Evolutionary conservation across 306 rosid genomes (phyloP).

Genomic region (Casuarina equisetifolia): DNA sequence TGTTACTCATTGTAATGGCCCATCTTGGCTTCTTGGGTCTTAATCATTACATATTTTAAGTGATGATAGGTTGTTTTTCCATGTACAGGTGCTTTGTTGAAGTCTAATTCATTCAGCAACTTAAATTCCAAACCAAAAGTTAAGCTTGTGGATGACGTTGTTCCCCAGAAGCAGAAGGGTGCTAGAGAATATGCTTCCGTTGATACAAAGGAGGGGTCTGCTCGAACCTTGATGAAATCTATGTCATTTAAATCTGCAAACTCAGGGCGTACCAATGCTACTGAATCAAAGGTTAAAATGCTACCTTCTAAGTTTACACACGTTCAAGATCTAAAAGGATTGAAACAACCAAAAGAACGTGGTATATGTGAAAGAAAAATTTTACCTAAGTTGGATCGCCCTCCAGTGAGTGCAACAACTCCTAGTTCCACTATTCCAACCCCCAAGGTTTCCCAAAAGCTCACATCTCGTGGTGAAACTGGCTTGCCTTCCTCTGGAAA

Average conservation of each 20-base stretch:
- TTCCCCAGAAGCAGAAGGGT: constrained; percentile 63
- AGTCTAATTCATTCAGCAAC: constrained; percentile 71
- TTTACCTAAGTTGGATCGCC: constrained; percentile 59
- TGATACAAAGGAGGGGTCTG: constrained; percentile 55
- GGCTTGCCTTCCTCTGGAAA: constrained; percentile 44
- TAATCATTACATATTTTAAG: constrained; percentile 10
- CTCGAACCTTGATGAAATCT: constrained; percentile 59
- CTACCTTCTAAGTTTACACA: constrained; percentile 44
- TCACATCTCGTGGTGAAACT: constrained; percentile 50
- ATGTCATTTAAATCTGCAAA: constrained; percentile 59
- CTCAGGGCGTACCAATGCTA: constrained; percentile 46
- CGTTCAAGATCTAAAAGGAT: constrained; percentile 57
- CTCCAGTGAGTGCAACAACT: constrained; percentile 44
- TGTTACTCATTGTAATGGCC: constrained; percentile 7
- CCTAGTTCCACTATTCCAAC: constrained; percentile 48
- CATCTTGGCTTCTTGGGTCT: constrained; percentile 16
- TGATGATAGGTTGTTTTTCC: constrained; percentile 19
- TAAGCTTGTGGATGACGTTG: constrained; percentile 63
- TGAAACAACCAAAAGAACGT: constrained; percentile 61
- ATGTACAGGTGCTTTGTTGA: constrained; percentile 57
- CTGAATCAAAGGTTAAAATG: constrained; percentile 77
- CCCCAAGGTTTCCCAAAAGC: constrained; percentile 63
- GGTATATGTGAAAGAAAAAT: constrained; percentile 58
- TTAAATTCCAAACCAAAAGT: constrained; percentile 60
- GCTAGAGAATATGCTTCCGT: constrained; percentile 50